Evolutionary conservation across 2,329 filamentous ascomycete species (phyloP), one percentile per base, ranked within the genome.

Genomic region (Purpureocillium lavendulum): DNA sequence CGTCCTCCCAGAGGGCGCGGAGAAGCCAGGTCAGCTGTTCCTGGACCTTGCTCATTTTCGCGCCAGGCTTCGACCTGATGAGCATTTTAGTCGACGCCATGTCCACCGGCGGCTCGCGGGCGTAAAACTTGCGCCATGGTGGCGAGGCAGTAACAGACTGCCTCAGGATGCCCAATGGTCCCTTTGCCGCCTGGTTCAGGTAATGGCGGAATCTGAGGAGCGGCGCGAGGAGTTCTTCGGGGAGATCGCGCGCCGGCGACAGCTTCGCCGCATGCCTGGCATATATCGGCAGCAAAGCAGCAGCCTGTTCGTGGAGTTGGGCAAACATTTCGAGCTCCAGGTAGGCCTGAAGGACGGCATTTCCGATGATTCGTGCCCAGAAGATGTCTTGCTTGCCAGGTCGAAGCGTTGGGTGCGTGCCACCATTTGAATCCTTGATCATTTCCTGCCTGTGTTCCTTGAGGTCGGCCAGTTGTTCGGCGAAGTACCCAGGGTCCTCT

Each of bases 401-500:
- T 17, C 41, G 46, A 14, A 48, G 29, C 0, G 43, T 29, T 0
- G 58, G 56, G 30, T 66, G 60, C 2, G 39, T 9, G 3, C 53
- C 40, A 13, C 63, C 62, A 4, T 49, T 18, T 0, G 40, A 45
- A 38, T 74, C 70, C n/a, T 52, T 61, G 14, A 74, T 14, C 39
- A 59, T 52, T 35, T 73, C 65, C 8, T 54, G 51, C 1, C 64
- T 57, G 47, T 79, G 75, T 11, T 75, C 70, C 16, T 57, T 60
- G 21, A 50, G 48, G 1, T 73, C 67, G 8, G 50, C 44, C 1
- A 76, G 33, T 1, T 54, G 40, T 2, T 71, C 59, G 4, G 61
- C 54, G 45, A 80, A 80, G 53, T 78, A 80, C 1, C 56, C 56
- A 0, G 76, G 75, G 49, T 82, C 77, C 47, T 82, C 76, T 7